Evolutionary conservation across 805 yeast species (phyloP), one percentile per base, ranked within the genome.

Genomic region (Saturnispora dispora): DNA sequence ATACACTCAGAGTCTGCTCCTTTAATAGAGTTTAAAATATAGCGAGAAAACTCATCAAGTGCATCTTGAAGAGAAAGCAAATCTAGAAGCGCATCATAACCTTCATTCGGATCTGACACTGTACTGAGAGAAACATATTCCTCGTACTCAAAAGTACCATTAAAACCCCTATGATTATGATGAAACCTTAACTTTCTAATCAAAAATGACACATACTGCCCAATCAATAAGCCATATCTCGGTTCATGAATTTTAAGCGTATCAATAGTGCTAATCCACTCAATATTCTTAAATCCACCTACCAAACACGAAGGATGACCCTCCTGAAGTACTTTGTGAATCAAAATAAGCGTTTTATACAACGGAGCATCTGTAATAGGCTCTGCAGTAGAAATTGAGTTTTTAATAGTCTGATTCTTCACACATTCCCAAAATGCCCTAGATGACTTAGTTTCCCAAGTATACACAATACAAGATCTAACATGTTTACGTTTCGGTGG

Each of bases 401-500:
- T 76, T 56, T 83, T 89, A 52, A 90, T 71, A 1, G 97, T 96
- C 55, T 82, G 81, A 49, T 84, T 68, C 66, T 86, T 88, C 55
- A 91, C 71, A 2, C 83, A 81, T 59, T 85, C 81, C 91, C 96
- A 91, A 60, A 90, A 86, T 9, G 86, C 87, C 52, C 80, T 75
- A 3, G 95, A 81, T 39, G 88, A 81, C 63, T 85, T 84, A 61
- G 88, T 91, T 67, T 93, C 99, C 96, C 97, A 91, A 0, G 97
- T 88, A 67, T 84, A 90, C 37, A 91, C 96, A 54, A 90, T 90
- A 71, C 96, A 88, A 1, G 95, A 88, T 61, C 99, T 75, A 5
- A 91, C 98, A 68, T 91, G 99, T 66, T 91, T 91, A 59, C 99
- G 75, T 67, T 91, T 91, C 1, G 99, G 97, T 0, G 97, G 95